A percentile compares a stretch with the other conserved stretches of the same genome.
phyloP scores from a whole-genome alignment of 2,329 filamentous ascomycete species.

The Westerdykella ornata region DNA sequence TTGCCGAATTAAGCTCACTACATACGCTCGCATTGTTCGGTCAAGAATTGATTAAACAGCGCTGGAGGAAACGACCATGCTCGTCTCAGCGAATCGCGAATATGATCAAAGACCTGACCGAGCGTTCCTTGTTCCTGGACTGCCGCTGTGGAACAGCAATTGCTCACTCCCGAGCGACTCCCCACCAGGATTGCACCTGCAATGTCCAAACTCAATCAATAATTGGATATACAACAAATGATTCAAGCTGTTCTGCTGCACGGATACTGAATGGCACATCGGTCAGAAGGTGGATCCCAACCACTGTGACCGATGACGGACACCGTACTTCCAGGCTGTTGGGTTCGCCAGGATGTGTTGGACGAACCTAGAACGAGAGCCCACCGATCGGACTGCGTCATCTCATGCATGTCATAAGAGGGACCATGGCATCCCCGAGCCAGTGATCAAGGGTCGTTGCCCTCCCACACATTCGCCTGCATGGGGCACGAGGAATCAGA shows the following conservation, averaged over 20 bases:
- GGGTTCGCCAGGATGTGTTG: background rate
- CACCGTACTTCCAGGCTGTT: background rate
- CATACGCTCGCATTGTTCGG: background rate
- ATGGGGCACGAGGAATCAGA: background rate
- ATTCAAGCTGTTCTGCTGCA: too few species aligned
- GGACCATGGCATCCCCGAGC: background rate
- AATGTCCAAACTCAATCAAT: background rate
- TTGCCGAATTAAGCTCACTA: background rate
- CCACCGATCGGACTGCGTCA: background rate
- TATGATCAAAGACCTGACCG: background rate
- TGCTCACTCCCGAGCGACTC: too few species aligned
- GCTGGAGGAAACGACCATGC: background rate
- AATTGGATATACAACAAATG: background rate
- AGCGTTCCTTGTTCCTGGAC: background rate
- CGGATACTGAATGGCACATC: too few species aligned
- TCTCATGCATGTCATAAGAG: background rate
- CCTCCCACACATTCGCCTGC: background rate
- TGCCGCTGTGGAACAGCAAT: background rate
- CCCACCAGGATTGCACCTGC: too few species aligned
- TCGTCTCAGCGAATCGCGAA: background rate
- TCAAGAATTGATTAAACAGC: background rate
- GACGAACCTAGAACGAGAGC: background rate
- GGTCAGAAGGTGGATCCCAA: too few species aligned
- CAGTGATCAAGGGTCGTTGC: background rate
- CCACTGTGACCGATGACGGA: too few species aligned